Conservation (phyloP, 2,329 filamentous ascomycete species). For the Alternaria triticimaculans region DNA sequence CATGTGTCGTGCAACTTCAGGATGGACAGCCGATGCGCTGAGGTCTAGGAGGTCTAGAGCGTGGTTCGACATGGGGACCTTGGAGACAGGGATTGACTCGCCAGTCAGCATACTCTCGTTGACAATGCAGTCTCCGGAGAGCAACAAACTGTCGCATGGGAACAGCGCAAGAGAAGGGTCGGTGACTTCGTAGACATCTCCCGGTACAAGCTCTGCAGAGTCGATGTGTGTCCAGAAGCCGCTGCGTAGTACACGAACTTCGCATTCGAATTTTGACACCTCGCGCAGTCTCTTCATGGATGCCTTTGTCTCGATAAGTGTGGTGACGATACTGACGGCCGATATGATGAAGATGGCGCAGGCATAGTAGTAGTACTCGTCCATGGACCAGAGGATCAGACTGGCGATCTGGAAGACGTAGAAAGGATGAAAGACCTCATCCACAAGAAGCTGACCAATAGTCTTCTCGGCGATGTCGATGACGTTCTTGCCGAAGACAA, state of each 20-base stretch:
- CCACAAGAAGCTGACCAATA: conserved; percentile 79
- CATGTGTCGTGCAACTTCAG: conserved; percentile 85
- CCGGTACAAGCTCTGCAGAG: conserved; percentile 88
- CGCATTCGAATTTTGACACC: conserved; percentile 93
- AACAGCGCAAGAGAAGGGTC: conserved; percentile 88
- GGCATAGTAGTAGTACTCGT: conserved; percentile 98
- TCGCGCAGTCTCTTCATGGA: conserved; percentile 91
- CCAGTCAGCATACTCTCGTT: conserved; percentile 99
- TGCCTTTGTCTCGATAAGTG: conserved; percentile 86
- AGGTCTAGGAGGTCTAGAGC: conserved; percentile 78
- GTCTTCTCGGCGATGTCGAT: conserved; percentile 95
- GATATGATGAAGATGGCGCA: conserved; percentile 95
- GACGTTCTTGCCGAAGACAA: conserved; percentile 86
- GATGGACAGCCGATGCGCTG: conserved; percentile 79
- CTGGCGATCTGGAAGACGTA: conserved; percentile 98
- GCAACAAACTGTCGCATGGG: conserved; percentile 87
- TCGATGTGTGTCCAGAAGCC: conserved; percentile 93
- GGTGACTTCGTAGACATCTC: conserved; percentile 95
- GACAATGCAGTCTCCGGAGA: conserved; percentile 95
- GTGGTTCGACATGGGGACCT: conserved; percentile 82
- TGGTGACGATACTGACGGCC: conserved; percentile 86
- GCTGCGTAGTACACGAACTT: conserved; percentile 89
- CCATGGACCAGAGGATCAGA: conserved; percentile 90
- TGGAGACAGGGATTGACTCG: conserved; percentile 96
- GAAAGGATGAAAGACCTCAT: conserved; percentile 97